Conservation (phyloP, 1,284 basidiomycete species). For the Pulchroboletus neoregius region DNA sequence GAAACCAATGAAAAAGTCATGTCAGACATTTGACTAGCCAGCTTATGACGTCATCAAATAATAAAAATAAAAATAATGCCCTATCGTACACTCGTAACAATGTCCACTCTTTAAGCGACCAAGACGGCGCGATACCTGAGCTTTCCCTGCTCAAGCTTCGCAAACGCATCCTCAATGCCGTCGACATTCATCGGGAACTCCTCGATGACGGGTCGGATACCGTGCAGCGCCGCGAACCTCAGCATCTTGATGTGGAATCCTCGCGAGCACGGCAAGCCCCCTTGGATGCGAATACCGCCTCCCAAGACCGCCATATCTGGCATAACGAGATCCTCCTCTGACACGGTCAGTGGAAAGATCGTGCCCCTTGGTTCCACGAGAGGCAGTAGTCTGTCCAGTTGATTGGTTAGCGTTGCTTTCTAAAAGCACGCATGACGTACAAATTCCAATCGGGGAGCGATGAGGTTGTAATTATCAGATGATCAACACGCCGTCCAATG, state of each 20-base stretch:
- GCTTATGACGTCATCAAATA: background rate
- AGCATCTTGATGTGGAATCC: conserved; percentile 31
- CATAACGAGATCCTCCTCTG: conserved; percentile 19
- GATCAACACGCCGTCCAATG: conserved; percentile 23
- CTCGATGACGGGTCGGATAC: conserved; percentile 27
- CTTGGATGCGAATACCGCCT: conserved; percentile 25
- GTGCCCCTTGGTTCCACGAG: conserved; percentile 20
- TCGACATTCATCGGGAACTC: conserved; percentile 28
- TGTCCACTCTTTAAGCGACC: conserved; percentile 15
- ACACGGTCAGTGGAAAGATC: conserved; percentile 26
- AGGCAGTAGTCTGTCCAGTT: conserved; percentile 22
- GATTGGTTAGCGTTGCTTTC: conserved; percentile 1
- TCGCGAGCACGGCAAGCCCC: conserved; percentile 24
- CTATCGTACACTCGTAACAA: no score
- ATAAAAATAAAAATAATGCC: no score
- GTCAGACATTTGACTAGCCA: no score
- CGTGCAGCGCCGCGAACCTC: conserved; percentile 26
- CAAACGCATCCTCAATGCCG: conserved; percentile 32
- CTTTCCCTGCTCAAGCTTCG: conserved; percentile 23
- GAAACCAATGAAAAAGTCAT: no score
- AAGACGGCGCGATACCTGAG: conserved; percentile 35
- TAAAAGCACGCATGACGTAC: conserved; percentile 13
- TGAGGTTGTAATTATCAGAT: conserved; percentile 31
- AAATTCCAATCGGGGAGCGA: conserved; percentile 29
- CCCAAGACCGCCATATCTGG: conserved; percentile 17